Percentiles rank a stretch among this genome's conserved stretches.
These are phyloP conservation scores for Aspergillus quadrilineatus DNA, from an alignment of 2,329 filamentous ascomycete genomes.

Conservation along the genomic window DNA sequence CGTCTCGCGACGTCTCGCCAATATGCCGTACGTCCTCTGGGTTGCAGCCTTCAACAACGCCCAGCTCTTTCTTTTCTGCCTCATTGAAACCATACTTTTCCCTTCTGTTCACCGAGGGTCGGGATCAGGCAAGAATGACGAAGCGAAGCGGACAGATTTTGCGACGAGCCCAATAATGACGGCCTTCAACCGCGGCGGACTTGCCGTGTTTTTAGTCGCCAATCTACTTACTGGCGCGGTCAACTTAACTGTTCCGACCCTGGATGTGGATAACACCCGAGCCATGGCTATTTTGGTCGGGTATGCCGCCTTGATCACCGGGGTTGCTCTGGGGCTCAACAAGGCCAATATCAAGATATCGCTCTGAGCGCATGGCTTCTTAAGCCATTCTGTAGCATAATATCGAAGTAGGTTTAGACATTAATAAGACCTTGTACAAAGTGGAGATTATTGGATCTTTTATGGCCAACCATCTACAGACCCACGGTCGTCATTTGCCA, in stretches of 20 bases:
- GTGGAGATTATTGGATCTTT: too few relatives aligned
- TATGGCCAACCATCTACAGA: too few relatives aligned
- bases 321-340: conserved; percentile 55
- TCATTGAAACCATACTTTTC: conserved; percentile 76
- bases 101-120: conserved; percentile 64
- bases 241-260: conserved; percentile 81
- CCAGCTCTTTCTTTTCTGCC: conserved; percentile 76
- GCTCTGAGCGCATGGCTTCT: conserved; percentile 5
- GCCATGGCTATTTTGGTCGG: conserved; percentile 73
- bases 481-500: too few relatives aligned
- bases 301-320: conserved; percentile 69
- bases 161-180: conserved; percentile 79
- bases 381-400: background rate
- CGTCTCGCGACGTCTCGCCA: conserved; percentile 86
- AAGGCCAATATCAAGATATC: conserved; percentile 35
- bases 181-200: conserved; percentile 84
- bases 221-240: conserved; percentile 87
- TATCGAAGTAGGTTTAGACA: background rate
- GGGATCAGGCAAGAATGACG: conserved; percentile 52
- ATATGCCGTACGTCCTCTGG: conserved; percentile 92
- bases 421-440: too few relatives aligned
- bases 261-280: conserved; percentile 63
- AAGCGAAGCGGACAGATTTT: conserved; percentile 62
- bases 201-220: conserved; percentile 80
- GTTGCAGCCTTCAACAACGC: conserved; percentile 83